Conservation (phyloP, 2,329 filamentous ascomycete species). For the Fusarium cyanostomum region DNA sequence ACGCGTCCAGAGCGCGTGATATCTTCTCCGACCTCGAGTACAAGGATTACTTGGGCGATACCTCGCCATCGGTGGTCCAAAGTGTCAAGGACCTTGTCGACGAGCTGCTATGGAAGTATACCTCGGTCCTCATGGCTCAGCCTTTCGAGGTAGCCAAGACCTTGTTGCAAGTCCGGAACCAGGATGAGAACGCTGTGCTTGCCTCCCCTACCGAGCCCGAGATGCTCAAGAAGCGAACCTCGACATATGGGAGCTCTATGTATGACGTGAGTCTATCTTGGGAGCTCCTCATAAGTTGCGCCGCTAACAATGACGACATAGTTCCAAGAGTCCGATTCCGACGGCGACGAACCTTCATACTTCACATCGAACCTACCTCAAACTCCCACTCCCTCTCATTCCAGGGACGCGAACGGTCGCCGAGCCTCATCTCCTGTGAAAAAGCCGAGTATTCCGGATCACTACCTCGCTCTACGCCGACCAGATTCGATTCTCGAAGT, state of each 20-base stretch:
- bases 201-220: slow-evolving; percentile 39
- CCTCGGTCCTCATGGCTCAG: slow-evolving; percentile 86
- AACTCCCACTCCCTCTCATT: slow-evolving; percentile 60
- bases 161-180: slow-evolving; percentile 79
- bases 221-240: slow-evolving; percentile 41
- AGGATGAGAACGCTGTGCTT: slow-evolving; percentile 58
- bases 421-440: slow-evolving; percentile 47
- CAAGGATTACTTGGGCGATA: slow-evolving; percentile 82
- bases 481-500: slow-evolving; percentile 87
- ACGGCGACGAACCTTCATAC: slow-evolving; percentile 82
- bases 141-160: slow-evolving; percentile 98
- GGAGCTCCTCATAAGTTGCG: slow-evolving; percentile 11
- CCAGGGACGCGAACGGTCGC: slow-evolving; percentile 47
- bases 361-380: slow-evolving; percentile 75
- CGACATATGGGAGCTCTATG: slow-evolving; percentile 48
- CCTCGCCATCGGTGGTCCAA: slow-evolving; percentile 77
- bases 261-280: slow-evolving; percentile 46
- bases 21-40: slow-evolving; percentile 93
- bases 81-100: slow-evolving; percentile 82
- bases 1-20: slow-evolving; percentile 74
- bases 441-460: slow-evolving; percentile 50
- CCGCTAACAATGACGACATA: slow-evolving; percentile 39
- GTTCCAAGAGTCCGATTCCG: slow-evolving; percentile 69
- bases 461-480: slow-evolving; percentile 76
- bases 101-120: slow-evolving; percentile 91